Percentiles rank a stretch among this genome's conserved stretches.
Evolutionary conservation across 768 basidiomycete genomes (phyloP).

Genomic region (Pisolithus orientalis): DNA sequence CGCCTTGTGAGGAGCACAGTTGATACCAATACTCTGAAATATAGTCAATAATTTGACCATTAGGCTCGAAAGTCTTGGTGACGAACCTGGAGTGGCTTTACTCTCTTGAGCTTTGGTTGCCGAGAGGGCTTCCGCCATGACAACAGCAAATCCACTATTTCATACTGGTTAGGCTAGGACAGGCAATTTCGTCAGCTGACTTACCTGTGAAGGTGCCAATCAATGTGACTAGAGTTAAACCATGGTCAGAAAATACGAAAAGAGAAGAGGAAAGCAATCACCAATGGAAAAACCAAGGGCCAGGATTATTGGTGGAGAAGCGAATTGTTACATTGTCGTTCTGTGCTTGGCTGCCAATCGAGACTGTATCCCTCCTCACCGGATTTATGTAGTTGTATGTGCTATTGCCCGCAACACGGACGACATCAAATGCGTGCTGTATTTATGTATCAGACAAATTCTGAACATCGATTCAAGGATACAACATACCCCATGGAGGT

Average conservation of each 20-base stretch:
- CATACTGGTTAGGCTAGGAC: slow-evolving; percentile 25
- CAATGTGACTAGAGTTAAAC: slow-evolving; percentile 12
- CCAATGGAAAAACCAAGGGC: slow-evolving; percentile 19
- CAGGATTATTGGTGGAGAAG: slow-evolving; percentile 58
- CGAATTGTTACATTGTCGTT: slow-evolving; percentile 43
- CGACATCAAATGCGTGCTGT: slow-evolving; percentile 36
- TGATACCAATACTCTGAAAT: slow-evolving; percentile 8
- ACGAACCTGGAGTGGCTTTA: slow-evolving; percentile 9
- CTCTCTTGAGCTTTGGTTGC: slow-evolving; percentile 3
- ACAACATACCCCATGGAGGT: slow-evolving; percentile 38
- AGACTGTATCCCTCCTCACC: slow-evolving; percentile 44
- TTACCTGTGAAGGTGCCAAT: slow-evolving; percentile 16
- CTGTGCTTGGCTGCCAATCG: slow-evolving; percentile 19
- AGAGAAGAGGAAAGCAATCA: neutral
- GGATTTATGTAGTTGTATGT: slow-evolving; percentile 45
- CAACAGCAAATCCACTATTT: slow-evolving; percentile 18
- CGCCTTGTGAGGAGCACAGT: slow-evolving; percentile 3
- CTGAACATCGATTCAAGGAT: neutral
- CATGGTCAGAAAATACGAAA: neutral
- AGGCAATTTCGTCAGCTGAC: neutral
- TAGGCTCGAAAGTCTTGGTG: neutral
- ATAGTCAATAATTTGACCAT: neutral
- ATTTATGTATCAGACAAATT: neutral
- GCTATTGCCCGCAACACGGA: slow-evolving; percentile 33
- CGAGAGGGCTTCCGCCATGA: slow-evolving; percentile 13